These are phyloP conservation scores for Musa acuminata DNA, from an alignment of 176 grass and related monocot species.

Conservation along the genomic window DNA sequence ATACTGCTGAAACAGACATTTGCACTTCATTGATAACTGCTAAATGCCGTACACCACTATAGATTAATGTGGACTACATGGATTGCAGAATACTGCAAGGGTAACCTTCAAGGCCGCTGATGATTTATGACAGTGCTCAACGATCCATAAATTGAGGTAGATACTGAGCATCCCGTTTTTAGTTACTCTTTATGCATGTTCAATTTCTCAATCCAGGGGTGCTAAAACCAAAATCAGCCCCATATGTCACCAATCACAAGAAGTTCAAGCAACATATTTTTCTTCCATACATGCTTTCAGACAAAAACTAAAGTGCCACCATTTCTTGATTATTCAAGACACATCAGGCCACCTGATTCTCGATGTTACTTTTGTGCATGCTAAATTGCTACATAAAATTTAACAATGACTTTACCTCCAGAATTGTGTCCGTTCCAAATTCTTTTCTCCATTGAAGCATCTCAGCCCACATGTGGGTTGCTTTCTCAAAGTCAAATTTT, in stretches of 20 bases:
- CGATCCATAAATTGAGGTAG: neutral
- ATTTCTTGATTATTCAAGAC: neutral
- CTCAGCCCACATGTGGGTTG: slow-evolving; percentile 87
- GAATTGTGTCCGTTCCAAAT: slow-evolving; percentile 73
- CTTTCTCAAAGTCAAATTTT: slow-evolving; percentile 77
- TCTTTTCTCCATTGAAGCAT: slow-evolving; percentile 97
- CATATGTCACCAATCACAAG: neutral
- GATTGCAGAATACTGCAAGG: neutral
- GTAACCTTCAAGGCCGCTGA: too few relatives aligned
- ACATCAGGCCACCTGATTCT: neutral
- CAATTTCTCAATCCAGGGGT: neutral
- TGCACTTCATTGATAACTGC: neutral
- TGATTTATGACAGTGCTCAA: too few relatives aligned
- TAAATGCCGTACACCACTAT: neutral
- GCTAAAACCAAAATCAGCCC: neutral
- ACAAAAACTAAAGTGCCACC: neutral
- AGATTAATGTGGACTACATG: neutral
- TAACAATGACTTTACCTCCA: slow-evolving; percentile 46
- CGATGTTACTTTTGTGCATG: neutral
- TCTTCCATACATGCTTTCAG: neutral
- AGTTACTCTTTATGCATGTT: neutral
- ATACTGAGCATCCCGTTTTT: neutral
- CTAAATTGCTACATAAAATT: neutral
- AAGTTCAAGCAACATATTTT: neutral
- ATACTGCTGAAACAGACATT: neutral